Base-by-base conservation (phyloP, 257 asterid genomes). In the Nicotiana noctiflora region DNA sequence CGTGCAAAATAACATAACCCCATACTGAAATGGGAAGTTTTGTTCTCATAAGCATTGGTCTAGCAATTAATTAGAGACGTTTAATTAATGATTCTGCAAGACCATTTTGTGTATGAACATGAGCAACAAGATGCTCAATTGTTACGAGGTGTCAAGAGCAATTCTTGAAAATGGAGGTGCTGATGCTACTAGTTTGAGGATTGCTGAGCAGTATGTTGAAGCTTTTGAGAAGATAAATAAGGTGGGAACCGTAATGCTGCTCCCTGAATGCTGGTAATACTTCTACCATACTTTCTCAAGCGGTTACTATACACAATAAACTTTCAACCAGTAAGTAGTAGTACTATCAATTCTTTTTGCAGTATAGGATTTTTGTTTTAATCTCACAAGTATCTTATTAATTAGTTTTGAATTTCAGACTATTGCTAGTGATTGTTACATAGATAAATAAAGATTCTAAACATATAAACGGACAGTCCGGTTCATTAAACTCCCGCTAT, bases 141-240 rank as follows among this genome's bases (percentile, higher is more conserved):
- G n/a, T n/a, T n/a, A 61, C 80, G 56, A 68, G 32, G 57, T 40
- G 15, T 68, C 57, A 5, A 40, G 32, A 17, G 55, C 53, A 67
- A 67, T 67, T 67, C 76, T 34, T 37, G 46, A 67, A 19, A 34
- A 55, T 55, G 83, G 61, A 0, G 72, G 61, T 1, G 29, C 77
- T 51, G 60, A 55, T 18, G 70, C 79, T 32, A 18, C 79, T 31
- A 31, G 31, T 21, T 19, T 80, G 60, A 67, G 34, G 61, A 17
- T 80, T 80, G 83, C 79, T 53, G 83, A 80, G 60, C 79, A 80
- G 61, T 80, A 67, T 55, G 40, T 80, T 55, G 83, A 55, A 2
- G 83, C n/a, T 15, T 21, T 80, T 23, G 79, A 80, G n/a, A 80
- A 80, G 68, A 80, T 56, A n/a, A 57, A 12, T 59, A 34, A 80